Base-by-base conservation (phyloP, 345 rosid genomes). In the Salix dunnii region DNA sequence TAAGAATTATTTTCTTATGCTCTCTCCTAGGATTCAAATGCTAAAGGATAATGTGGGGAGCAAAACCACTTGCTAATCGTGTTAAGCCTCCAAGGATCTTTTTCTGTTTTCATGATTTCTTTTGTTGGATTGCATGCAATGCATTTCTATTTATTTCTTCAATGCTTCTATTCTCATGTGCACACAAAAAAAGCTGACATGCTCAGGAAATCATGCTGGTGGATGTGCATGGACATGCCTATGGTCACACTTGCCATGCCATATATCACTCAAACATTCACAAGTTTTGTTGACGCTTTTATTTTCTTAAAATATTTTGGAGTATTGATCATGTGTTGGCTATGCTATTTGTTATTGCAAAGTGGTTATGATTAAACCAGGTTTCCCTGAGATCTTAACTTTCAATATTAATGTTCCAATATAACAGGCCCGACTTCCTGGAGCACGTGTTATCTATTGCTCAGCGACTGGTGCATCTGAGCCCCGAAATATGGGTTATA, bases 401-500 rank as follows among this genome's bases (percentile, higher is more conserved):
- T 53, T 72, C 66, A 31, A 75, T 74, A 67, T 75, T 76, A 68
- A 60, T 16, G 83, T 84, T 40, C 73, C 79, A 71, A 79, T 69
- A 74, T 79, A 62, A 82, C 97, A 95, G 99, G 97, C 93, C 84
- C 90, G 91, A 74, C 93, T 93, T 76, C 97, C 96, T 76, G 97
- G 93, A 76, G 96, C 98, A 80, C 94, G 97, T 84, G 94, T 93
- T 77, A 81, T 96, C 79, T 93, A 96, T 88, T 96, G 99, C 90
- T 96, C 99, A 65, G 99, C 98, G 71, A 96, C 98, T 86, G 98
- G 99, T 80, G 99, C 99, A 81, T 96, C 99, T 77, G 99, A 96
- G 86, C 98, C 99, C 67, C 96, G 99, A 75, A 96, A 96, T 84
- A 81, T 96, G 98, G 99, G 98, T 71, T 96, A 96, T 84, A 96